Evolutionary conservation across 2,329 filamentous ascomycete species (phyloP), one percentile per base, ranked within the genome.

Genomic region (Colletotrichum paranaense): DNA sequence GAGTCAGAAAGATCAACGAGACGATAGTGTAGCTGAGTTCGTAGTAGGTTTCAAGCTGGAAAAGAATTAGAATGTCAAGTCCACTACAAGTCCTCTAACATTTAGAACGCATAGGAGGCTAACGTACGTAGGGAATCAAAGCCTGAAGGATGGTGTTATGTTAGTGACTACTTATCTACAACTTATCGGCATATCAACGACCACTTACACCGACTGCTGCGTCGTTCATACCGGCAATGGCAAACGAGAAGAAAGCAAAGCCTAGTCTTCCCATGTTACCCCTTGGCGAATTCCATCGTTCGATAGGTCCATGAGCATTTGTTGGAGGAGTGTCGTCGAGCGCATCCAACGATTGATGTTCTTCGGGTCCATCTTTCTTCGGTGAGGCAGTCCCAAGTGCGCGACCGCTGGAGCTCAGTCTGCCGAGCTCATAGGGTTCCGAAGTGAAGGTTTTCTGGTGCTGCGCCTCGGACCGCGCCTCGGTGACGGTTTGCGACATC

Each of bases 151-250:
- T 6, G 62, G 35, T 1, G 42, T 35, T 6, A 2, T 3, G 19
- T 32, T 14, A 68, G 9, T 30, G 12, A 5, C 26, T 26, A 26
- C 26, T 32, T 46, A 7, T 16, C 22, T 4, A 22, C 14, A 4
- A 26, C 28, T 2, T 8, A 2, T 5, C 2, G 16, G 3, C 5
- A 1, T 4, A 7, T 49, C 4, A 8, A 22, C 19, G 16, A 19
- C 19, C 5, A 80, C 84, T 69, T 83, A 89, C 88, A 64, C 90
- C 90, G 66, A 89, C 87, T 19, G 89, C 87, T 3, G 88, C 91
- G 79, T 93, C 91, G 74, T 92, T 92, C 81, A 90, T 86, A 0
- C 91, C 91, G 74, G 91, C 87, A 56, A 92, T 84, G 2, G 90
- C 83, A 72, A 92, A 91, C 0, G 88, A 87, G 78, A 88, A 84